These are phyloP conservation scores for Drosera capensis DNA, from an alignment of 148 eudicot species.

Conservation along the genomic window DNA sequence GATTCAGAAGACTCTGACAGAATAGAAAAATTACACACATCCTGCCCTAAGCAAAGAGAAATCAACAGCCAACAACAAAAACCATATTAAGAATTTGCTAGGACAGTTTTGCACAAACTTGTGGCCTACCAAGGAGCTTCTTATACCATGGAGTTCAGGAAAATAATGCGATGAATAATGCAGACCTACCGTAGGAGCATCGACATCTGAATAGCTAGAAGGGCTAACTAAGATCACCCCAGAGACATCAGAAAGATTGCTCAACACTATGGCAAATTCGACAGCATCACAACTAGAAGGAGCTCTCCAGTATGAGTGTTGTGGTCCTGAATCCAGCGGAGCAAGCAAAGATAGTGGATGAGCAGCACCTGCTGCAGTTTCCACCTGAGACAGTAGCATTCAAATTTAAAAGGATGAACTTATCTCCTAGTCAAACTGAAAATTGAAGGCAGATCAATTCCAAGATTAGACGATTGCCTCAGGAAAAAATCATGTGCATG, in stretches of 20 bases:
- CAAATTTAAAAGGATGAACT: conserved; percentile 4
- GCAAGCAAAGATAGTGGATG: conserved; percentile 71
- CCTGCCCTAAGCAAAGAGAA: no score
- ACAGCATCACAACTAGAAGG: conserved; percentile 49
- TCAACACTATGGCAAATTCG: conserved; percentile 68
- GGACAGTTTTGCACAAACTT: background rate
- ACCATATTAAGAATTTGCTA: no score
- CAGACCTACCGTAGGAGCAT: conserved; percentile 74
- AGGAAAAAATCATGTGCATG: no score
- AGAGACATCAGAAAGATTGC: conserved; percentile 67
- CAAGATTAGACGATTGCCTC: no score
- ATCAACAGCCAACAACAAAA: no score
- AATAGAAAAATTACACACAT: no score
- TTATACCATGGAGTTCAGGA: background rate
- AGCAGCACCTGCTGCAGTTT: conserved; percentile 79
- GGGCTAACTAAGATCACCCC: conserved; percentile 73
- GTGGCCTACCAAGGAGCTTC: background rate
- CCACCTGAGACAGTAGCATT: conserved; percentile 40
- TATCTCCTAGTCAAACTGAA: background rate
- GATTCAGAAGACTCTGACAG: no score
- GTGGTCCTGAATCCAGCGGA: conserved; percentile 57
- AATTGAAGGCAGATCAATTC: background rate
- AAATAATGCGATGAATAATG: background rate
- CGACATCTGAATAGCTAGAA: conserved; percentile 80
- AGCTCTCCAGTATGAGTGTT: conserved; percentile 78